Base-by-base conservation (phyloP, 2,329 filamentous ascomycete genomes). In the Mollisia scopiformis region DNA sequence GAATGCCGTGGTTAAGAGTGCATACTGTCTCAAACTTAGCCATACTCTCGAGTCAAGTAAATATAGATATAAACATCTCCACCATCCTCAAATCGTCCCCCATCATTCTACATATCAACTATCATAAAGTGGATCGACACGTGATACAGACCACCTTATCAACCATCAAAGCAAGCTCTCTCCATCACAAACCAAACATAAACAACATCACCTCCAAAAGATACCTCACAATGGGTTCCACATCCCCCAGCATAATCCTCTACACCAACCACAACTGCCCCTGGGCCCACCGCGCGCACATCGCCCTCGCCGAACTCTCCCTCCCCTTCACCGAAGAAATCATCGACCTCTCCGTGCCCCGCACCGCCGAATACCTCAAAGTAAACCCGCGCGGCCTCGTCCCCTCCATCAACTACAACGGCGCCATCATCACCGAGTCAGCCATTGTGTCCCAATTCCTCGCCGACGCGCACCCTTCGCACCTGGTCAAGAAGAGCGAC, bases 311-410 rank as follows among this genome's bases (percentile, higher is more conserved):
- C 30, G 90, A 92, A 71, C 82, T 90, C 13, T 80, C 81, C 11
- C 71, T 93, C 30, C 79, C 84, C 0, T 91, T 85, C 69, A 86
- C 91, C 59, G 87, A 92, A 66, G 86, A 90, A 62, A 84, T 86
- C 59, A 90, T 96, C 68, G 89, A 94, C 73, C 81, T 95, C 50
- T 75, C 77, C 67, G 82, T 76, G 10, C 91, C 91, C 0, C 86
- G 91, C 10, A 86, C 88, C 28, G 79, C 84, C 37, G 91, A 88
- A 80, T 95, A 94, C 73, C 83, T 95, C 8, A 79, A 88, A 55
- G 78, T 95, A 72, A 93, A 94, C 78, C 90, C 91, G 66, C 86
- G 90, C 59, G 92, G 92, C 14, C 84, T 93, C 2, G 90, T 95
- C 4, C 91, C 92, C 0, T 78, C 86, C 0, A 77, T 95, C 58